Conservation (phyloP, 2,329 filamentous ascomycete species). For the Trichophyton benhamiae region DNA sequence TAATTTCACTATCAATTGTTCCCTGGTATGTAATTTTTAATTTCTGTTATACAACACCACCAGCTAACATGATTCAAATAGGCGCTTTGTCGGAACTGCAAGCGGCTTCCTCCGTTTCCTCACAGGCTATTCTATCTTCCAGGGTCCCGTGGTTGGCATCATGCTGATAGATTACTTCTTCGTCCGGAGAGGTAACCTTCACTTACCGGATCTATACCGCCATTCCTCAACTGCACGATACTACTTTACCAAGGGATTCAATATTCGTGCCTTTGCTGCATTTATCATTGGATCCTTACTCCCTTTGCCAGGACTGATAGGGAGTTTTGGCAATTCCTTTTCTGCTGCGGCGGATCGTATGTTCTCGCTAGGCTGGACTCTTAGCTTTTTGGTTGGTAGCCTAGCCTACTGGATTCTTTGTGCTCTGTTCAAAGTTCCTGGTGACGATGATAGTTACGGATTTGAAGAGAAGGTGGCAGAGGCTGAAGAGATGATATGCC, state of each 20-base stretch:
- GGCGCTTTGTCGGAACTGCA: conserved; percentile 16
- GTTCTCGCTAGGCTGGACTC: conserved; percentile 17
- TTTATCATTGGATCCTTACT: conserved; percentile 17
- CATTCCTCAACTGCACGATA: conserved; percentile 20
- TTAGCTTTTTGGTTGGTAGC: conserved; percentile 17
- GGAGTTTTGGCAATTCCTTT: conserved; percentile 13
- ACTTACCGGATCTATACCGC: conserved; percentile 23
- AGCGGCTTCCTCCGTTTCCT: conserved; percentile 18
- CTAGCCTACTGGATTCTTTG: conserved; percentile 14
- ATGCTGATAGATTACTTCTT: conserved; percentile 28
- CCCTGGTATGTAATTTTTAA: conserved; percentile 21
- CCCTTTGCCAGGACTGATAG: conserved; percentile 16
- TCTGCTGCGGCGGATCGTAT: conserved; percentile 13
- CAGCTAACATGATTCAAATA: conserved; percentile 1
- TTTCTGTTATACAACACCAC: background rate
- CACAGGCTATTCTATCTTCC: conserved; percentile 18
- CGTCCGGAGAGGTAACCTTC: conserved; percentile 23
- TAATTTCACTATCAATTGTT: conserved; percentile 22
- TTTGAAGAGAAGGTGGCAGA: conserved; percentile 10
- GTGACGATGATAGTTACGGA: conserved; percentile 5
- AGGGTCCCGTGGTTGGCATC: conserved; percentile 15
- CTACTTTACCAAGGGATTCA: conserved; percentile 25
- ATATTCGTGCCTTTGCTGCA: conserved; percentile 17
- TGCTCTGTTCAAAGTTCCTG: conserved; percentile 11
- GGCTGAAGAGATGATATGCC: conserved; percentile 7